Evolutionary conservation across 2,329 filamentous ascomycete species (phyloP), one percentile per base, ranked within the genome.

Genomic region (Plenodomus biglobosus): DNA sequence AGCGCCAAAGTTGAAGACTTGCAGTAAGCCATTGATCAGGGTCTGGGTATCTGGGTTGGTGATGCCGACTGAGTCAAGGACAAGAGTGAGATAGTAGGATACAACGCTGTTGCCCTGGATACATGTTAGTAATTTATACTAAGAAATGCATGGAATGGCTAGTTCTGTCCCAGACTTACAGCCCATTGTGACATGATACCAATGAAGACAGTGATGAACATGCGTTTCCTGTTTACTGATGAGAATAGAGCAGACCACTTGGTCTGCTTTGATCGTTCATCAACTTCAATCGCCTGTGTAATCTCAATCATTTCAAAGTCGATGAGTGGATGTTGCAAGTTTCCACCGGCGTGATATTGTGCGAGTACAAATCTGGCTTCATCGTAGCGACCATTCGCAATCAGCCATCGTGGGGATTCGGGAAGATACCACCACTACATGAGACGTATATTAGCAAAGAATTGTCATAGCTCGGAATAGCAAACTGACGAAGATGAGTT

Each of bases 401-500:
- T 47, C 13, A 56, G 24, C 50, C 48, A 51, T 27, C 40, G 51
- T 2, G 51, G 48, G 0, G 80, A 84, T 69, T 87, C 85, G 6
- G 85, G 84, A 10, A 85, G 27, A 15, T 32, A 32, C 27, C 27
- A 32, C 27, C 27, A 32, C 27, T 32, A 32, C 27, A 15, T 8
- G 8, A 32, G 27, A 15, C 6, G 15, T 11, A 8, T 15, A 11
- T 32, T 15, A 32, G 27, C 27, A 81, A 13, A 70, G 42, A 19
- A n/a, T 86, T 73, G 72, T 86, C 83, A 48, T 85, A 73, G 7
- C 82, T 56, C 1, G 83, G 83, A 1, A 83, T 82, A 3, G 82
- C 67, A 34, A 79, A 76, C 70, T 86, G 84, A 22, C 85, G 50
- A 10, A 52, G 36, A 44, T 44, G 53, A 3, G 48, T 48, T 11